These are phyloP conservation scores for Kwoniella shandongensis DNA, from an alignment of 768 basidiomycete species.

Conservation along the genomic window DNA sequence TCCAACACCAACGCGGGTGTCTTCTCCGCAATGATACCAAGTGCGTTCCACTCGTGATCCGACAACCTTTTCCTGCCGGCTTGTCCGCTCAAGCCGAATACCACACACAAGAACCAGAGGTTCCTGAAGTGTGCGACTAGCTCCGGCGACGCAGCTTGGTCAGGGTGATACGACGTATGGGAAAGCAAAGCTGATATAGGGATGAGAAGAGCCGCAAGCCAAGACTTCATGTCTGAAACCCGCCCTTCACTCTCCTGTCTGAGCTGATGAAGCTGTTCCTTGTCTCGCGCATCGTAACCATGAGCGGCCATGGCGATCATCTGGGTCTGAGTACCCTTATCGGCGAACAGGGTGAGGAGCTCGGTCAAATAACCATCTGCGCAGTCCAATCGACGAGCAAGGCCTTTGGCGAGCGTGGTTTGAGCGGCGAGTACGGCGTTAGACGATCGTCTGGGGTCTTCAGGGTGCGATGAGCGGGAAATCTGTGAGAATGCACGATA, in stretches of 20 bases:
- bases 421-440: slow-evolving; percentile 92
- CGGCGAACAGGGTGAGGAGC: slow-evolving; percentile 77
- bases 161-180: slow-evolving; percentile 68
- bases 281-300: slow-evolving; percentile 65
- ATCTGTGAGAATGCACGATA: slow-evolving; percentile 79
- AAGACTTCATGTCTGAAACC: slow-evolving; percentile 63
- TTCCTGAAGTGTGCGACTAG: slow-evolving; percentile 80
- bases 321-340: slow-evolving; percentile 88
- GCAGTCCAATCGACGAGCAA: slow-evolving; percentile 70
- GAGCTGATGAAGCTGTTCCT: slow-evolving; percentile 29
- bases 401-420: slow-evolving; percentile 79
- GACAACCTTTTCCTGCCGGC: slow-evolving; percentile 58
- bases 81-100: slow-evolving; percentile 72
- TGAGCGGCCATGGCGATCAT: slow-evolving; percentile 60
- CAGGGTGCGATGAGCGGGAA: slow-evolving; percentile 80
- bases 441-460: slow-evolving; percentile 82
- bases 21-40: slow-evolving; percentile 76
- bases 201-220: slow-evolving; percentile 80
- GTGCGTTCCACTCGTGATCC: slow-evolving; percentile 73
- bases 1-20: slow-evolving; percentile 84
- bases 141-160: slow-evolving; percentile 60
- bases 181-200: slow-evolving; percentile 84
- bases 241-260: slow-evolving; percentile 43
- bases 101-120: slow-evolving; percentile 87
- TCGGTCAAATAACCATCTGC: slow-evolving; percentile 80